Evolutionary conservation across 2,329 filamentous ascomycete species (phyloP), one percentile per base, ranked within the genome.

Genomic region (Coniosporium tulheliwenetii): DNA sequence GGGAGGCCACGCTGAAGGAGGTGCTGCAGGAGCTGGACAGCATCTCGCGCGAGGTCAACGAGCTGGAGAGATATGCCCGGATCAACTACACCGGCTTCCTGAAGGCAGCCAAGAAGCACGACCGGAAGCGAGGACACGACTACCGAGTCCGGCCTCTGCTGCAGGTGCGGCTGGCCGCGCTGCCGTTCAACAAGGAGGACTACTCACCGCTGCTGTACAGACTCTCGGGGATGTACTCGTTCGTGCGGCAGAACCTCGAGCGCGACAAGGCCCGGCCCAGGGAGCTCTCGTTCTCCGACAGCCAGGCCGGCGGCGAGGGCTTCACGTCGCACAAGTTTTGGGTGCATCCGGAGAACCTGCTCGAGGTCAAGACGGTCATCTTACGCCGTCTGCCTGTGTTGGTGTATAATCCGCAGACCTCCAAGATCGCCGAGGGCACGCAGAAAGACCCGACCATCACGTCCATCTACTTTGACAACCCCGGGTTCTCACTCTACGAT

Each of bases 41-140:
- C 41, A 91, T 96, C 61, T 91, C 84, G 30, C 84, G 85, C 57
- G 85, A 95, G 62, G 79, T 93, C 54, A 89, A 81, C 58, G 84
- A 93, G 67, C 73, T 98, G 50, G 91, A 94, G 64, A 91, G 85
- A 60, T 98, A 91, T 65, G 91, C 85, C 61, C 83, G 81, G 48
- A 80, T 95, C 66, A 98, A 98, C 66, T 98, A 95, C 62, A 94
- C 91, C 5, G 91, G 86, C 38, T 94, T 96, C 63, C 73, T 95
- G 56, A 98, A 98, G 70, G 93, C 93, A 38, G 86, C 86, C 42
- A 98, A 98, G 77, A 98, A 98, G 66, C 91, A 98, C 63, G 91
- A 98, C 63, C 83, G 91, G 49, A 93, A 89, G 65, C 75, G 89
- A 49, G 87, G 87, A 42, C 73, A 78, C 48, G 73, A 78, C 40